These are phyloP conservation scores for Kwoniella europaea DNA, from an alignment of 768 basidiomycete genomes.

Conservation along the genomic window DNA sequence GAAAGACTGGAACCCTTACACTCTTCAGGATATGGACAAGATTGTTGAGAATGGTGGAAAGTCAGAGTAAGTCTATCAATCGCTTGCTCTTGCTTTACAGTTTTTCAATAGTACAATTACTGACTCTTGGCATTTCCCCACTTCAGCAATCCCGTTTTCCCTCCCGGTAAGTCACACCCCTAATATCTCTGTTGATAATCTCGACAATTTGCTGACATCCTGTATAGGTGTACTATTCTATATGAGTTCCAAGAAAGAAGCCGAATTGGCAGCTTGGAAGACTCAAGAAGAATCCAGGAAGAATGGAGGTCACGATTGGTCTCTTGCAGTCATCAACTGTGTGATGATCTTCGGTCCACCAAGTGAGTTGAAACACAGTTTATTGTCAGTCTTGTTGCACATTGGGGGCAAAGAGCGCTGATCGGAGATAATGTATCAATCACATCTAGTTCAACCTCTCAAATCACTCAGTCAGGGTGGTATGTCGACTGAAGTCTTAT, in stretches of 20 bases:
- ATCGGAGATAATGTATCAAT: background rate
- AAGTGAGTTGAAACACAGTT: slow-evolving; percentile 7
- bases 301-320: slow-evolving; percentile 23
- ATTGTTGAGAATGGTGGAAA: slow-evolving; percentile 22
- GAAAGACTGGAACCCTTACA: slow-evolving; percentile 49
- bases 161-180: too few species aligned
- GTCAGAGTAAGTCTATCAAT: background rate
- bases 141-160: too few species aligned
- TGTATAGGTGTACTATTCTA: slow-evolving; percentile 21
- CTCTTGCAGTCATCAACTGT: slow-evolving; percentile 39
- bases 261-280: slow-evolving; percentile 47
- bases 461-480: slow-evolving; percentile 25
- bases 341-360: slow-evolving; percentile 35
- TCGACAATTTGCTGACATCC: too few species aligned
- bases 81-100: too few species aligned
- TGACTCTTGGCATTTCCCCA: too few species aligned
- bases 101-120: too few species aligned
- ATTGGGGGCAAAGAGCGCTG: too few species aligned
- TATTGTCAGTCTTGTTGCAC: too few species aligned
- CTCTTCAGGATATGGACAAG: slow-evolving; percentile 39
- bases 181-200: too few species aligned
- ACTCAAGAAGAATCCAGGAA: slow-evolving; percentile 27
- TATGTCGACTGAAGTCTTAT: slow-evolving; percentile 34
- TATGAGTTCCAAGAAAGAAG: slow-evolving; percentile 46
- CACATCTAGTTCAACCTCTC: slow-evolving; percentile 29